Evolutionary conservation across 2,329 filamentous ascomycete species (phyloP).

Genomic region (Sclerotinia glacialis): DNA sequence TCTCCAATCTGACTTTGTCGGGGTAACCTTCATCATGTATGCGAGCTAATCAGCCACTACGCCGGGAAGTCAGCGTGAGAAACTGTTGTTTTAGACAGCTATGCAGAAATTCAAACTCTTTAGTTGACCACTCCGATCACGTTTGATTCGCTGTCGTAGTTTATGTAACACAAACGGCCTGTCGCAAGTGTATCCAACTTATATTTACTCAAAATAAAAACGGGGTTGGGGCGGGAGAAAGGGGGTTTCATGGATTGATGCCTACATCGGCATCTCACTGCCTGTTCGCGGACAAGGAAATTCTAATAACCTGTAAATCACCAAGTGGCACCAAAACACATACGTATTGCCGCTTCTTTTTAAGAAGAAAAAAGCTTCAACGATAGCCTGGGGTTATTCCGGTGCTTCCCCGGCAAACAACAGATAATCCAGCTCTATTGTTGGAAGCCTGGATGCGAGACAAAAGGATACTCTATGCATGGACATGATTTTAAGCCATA

Average conservation of each 20-base stretch:
- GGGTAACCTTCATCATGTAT: background rate
- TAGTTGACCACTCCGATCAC: background rate
- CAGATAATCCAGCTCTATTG: background rate
- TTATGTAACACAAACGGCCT: background rate
- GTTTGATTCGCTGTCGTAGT: background rate
- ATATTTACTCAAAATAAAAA: background rate
- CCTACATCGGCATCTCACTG: background rate
- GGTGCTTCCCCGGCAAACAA: slow-evolving; percentile 2
- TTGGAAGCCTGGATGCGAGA: background rate
- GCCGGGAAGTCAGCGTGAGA: background rate
- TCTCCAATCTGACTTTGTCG: background rate
- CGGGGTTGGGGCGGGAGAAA: background rate
- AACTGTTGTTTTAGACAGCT: no score
- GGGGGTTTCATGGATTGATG: background rate
- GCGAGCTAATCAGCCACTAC: background rate
- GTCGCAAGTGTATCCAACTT: background rate
- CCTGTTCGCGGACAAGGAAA: background rate
- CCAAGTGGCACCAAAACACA: background rate
- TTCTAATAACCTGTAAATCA: background rate
- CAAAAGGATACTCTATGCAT: background rate
- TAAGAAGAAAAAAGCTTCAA: background rate
- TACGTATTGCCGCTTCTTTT: background rate
- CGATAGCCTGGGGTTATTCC: background rate
- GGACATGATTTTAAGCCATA: background rate
- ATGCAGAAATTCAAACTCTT: background rate